Evolutionary conservation across 257 asterid species (phyloP).

Genomic region (Primulina eburnea): DNA sequence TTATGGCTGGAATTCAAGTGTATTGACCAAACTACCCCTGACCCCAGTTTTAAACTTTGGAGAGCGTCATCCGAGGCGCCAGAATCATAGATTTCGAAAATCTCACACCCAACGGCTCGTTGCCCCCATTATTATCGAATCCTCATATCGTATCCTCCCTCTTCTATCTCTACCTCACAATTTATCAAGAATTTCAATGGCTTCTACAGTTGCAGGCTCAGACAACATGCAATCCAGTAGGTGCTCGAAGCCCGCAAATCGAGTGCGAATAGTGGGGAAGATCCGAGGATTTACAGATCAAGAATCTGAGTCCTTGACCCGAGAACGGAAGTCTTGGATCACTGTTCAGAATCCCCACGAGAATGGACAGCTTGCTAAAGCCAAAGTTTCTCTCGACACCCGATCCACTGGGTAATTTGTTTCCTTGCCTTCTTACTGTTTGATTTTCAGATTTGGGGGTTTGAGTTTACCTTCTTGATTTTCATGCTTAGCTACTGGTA

Average conservation of each 20-base stretch:
- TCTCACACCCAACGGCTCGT: constrained; percentile 25
- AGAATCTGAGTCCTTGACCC: constrained; percentile 36
- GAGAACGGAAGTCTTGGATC: constrained; percentile 48
- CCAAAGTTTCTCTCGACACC: constrained; percentile 36
- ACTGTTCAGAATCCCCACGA: constrained; percentile 36
- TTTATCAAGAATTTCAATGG: constrained; percentile 26
- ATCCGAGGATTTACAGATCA: constrained; percentile 41
- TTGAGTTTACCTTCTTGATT: not conserved
- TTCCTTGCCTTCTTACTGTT: not conserved
- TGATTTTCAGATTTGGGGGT: not conserved
- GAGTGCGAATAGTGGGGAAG: constrained; percentile 57
- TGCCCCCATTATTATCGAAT: constrained; percentile 2
- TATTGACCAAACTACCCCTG: too few relatives aligned
- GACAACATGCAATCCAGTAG: constrained; percentile 21
- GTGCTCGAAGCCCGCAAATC: constrained; percentile 30
- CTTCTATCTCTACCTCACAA: not conserved
- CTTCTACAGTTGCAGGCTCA: constrained; percentile 28
- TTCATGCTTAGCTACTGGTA: not conserved
- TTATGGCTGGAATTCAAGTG: too few relatives aligned
- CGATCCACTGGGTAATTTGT: constrained; percentile 43
- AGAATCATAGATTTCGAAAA: constrained; percentile 25
- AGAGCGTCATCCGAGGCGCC: constrained; percentile 16
- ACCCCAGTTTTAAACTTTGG: too few relatives aligned
- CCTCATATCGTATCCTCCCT: not conserved
- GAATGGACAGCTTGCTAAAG: constrained; percentile 31